Conservation (phyloP, 495 filamentous ascomycete species). For the Hypoxylon subgilvum region DNA sequence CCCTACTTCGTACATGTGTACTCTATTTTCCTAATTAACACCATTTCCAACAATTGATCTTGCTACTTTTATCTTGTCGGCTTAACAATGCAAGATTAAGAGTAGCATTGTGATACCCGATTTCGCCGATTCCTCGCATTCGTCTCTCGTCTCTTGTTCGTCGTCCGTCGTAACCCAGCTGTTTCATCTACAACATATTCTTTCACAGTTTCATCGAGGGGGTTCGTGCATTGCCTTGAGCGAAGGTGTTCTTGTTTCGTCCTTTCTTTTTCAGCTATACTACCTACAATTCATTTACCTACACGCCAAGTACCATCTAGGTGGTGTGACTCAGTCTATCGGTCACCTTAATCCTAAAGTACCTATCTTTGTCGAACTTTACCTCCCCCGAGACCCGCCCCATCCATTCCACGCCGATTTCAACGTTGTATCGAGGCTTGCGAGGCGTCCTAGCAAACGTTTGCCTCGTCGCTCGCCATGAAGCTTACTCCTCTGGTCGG, state of each 20-base stretch:
- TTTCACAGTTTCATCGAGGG: constrained; percentile 30
- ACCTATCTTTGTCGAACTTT: not conserved
- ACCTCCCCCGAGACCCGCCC: not conserved
- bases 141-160: too few relatives aligned
- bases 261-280: not conserved
- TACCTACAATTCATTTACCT: not conserved
- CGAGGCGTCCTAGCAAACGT: constrained; percentile 4
- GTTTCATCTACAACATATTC: constrained; percentile 15
- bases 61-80: not conserved
- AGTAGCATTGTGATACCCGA: constrained; percentile 14
- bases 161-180: too few relatives aligned
- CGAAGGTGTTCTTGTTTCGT: constrained; percentile 15
- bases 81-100: constrained; percentile 5
- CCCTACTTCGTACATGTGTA: too few relatives aligned
- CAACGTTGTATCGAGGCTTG: constrained; percentile 5
- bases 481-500: constrained; percentile 52
- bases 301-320: not conserved
- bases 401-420: constrained; percentile 1
- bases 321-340: not conserved
- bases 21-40: too few relatives aligned
- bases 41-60: too few relatives aligned
- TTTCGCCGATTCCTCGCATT: constrained; percentile 11
- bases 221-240: constrained; percentile 29
- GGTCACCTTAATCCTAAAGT: not conserved
- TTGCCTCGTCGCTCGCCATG: constrained; percentile 44